A percentile compares a stretch with the other conserved stretches of the same genome.
These are phyloP conservation scores for Pseudogymnoascus sp. DNA, from an alignment of 2,329 filamentous ascomycete species.

Conservation along the genomic window DNA sequence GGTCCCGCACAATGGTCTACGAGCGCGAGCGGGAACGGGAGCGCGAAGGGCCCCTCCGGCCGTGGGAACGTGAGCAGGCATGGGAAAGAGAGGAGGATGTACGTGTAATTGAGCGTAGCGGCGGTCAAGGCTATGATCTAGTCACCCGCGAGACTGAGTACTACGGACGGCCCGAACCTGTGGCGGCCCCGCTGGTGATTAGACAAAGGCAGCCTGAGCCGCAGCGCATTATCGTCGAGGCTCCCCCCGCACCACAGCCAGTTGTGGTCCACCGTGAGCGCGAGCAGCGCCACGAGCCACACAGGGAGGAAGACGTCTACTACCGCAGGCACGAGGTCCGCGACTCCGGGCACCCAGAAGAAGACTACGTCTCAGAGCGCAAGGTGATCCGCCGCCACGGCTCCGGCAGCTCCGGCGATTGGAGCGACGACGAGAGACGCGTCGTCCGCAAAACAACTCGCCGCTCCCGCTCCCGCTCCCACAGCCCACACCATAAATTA, in stretches of 20 bases:
- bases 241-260: slow-evolving; percentile 39
- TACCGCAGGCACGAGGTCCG: slow-evolving; percentile 30
- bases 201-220: slow-evolving; percentile 46
- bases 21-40: slow-evolving; percentile 37
- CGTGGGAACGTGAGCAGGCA: slow-evolving; percentile 25
- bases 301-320: slow-evolving; percentile 28
- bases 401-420: slow-evolving; percentile 32
- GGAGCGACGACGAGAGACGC: slow-evolving; percentile 40
- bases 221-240: slow-evolving; percentile 53
- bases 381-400: slow-evolving; percentile 29
- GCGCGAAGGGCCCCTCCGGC: slow-evolving; percentile 18
- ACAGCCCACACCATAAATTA: slow-evolving; percentile 45
- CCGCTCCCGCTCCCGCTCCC: slow-evolving; percentile 29
- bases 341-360: slow-evolving; percentile 18
- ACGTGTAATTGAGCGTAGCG: slow-evolving; percentile 28
- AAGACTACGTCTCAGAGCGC: slow-evolving; percentile 28
- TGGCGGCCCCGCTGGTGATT: slow-evolving; percentile 46
- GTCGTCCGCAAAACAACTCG: slow-evolving; percentile 45
- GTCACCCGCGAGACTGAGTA: slow-evolving; percentile 46
- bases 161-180: slow-evolving; percentile 44
- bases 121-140: slow-evolving; percentile 11
- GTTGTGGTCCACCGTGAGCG: slow-evolving; percentile 33
- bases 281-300: slow-evolving; percentile 20
- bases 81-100: slow-evolving; percentile 25
- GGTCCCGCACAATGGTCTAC: slow-evolving; percentile 30